Percentiles rank a stretch among this genome's conserved stretches.
Evolutionary conservation across 2,329 filamentous ascomycete genomes (phyloP).

Genomic region (Cladosporium sp.): DNA sequence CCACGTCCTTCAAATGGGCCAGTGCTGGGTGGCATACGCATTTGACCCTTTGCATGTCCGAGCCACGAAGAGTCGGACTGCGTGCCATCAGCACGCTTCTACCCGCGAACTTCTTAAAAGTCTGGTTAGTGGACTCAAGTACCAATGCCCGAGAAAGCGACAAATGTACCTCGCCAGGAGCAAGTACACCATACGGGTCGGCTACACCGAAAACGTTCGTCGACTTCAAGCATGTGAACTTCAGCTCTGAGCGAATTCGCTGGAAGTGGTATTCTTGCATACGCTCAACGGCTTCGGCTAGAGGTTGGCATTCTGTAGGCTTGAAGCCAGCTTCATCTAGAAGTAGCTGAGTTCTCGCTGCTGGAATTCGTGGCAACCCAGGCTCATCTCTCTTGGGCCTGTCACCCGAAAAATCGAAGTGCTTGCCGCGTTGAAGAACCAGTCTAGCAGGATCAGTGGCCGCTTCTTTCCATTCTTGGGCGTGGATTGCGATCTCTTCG

Average conservation of each 20-base stretch:
- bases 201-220: slow-evolving; percentile 63
- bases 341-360: not conserved
- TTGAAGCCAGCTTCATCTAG: not conserved
- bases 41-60: slow-evolving; percentile 63
- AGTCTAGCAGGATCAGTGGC: slow-evolving; percentile 50
- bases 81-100: slow-evolving; percentile 64
- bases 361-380: not conserved
- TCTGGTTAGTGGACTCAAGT: slow-evolving; percentile 50
- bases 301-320: not conserved
- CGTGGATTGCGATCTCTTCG: slow-evolving; percentile 48
- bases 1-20: slow-evolving; percentile 68
- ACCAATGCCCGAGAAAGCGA: slow-evolving; percentile 61
- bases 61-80: slow-evolving; percentile 64
- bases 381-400: not conserved
- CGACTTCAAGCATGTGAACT: slow-evolving; percentile 35
- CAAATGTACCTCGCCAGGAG: slow-evolving; percentile 64
- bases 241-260: not conserved
- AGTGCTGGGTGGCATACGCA: slow-evolving; percentile 55
- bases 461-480: slow-evolving; percentile 49
- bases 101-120: slow-evolving; percentile 45
- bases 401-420: not conserved
- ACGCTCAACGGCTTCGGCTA: not conserved
- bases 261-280: not conserved
- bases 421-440: slow-evolving; percentile 17
- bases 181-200: slow-evolving; percentile 59